phyloP scores from a whole-genome alignment of 805 yeast species.

The Grigorovia transvaalensis region DNA sequence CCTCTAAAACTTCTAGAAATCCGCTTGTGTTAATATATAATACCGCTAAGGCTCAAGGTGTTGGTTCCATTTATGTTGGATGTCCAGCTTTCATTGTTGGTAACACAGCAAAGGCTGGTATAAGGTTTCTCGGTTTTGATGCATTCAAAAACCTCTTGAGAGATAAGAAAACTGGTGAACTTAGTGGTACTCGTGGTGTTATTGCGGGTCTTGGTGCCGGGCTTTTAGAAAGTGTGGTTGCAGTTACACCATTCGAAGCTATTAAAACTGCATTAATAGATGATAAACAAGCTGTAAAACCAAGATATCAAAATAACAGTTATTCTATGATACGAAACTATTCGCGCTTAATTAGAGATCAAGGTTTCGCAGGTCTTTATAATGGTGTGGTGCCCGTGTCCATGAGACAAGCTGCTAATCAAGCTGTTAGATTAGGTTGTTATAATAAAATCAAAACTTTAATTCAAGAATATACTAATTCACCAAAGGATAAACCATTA shows the following conservation, averaged over 20 bases:
- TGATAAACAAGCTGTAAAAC: slow-evolving; percentile 68
- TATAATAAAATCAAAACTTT: slow-evolving; percentile 78
- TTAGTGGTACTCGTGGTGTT: slow-evolving; percentile 85
- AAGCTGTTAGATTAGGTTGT: slow-evolving; percentile 88
- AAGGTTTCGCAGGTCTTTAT: slow-evolving; percentile 77
- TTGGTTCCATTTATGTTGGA: slow-evolving; percentile 75
- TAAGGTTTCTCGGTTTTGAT: slow-evolving; percentile 88
- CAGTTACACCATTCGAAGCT: slow-evolving; percentile 95
- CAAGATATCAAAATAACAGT: slow-evolving; percentile 57
- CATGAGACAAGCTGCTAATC: slow-evolving; percentile 90
- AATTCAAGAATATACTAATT: slow-evolving; percentile 57
- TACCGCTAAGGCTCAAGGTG: slow-evolving; percentile 69
- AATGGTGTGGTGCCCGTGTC: slow-evolving; percentile 90
- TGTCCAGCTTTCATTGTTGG: slow-evolving; percentile 96
- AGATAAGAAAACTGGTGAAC: slow-evolving; percentile 70
- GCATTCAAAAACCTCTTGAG: slow-evolving; percentile 64
- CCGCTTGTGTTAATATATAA: slow-evolving; percentile 73
- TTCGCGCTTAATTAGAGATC: slow-evolving; percentile 49
- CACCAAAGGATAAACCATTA: slow-evolving; percentile 63
- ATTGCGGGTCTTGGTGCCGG: slow-evolving; percentile 98
- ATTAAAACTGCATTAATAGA: slow-evolving; percentile 93
- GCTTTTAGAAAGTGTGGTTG: slow-evolving; percentile 77
- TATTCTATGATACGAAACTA: slow-evolving; percentile 44
- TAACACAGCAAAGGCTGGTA: slow-evolving; percentile 93
- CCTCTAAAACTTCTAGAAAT: slow-evolving; percentile 59